Conservation (phyloP, 345 rosid species). For the Citrus maxima region DNA sequence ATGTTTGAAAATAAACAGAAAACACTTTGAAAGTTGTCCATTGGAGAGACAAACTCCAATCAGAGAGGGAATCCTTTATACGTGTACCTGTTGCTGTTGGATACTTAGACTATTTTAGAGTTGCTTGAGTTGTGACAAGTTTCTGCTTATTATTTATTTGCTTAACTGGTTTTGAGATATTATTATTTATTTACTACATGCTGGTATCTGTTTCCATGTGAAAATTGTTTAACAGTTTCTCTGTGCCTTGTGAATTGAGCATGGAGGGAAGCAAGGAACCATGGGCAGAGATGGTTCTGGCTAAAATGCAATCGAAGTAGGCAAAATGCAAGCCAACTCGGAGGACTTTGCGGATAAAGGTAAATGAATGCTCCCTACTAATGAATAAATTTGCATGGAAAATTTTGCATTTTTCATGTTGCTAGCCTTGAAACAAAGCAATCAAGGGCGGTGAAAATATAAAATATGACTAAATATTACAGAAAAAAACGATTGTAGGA, state of each 20-base stretch:
- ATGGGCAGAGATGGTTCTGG: conserved; percentile 67
- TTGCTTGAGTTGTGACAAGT: not conserved
- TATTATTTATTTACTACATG: not conserved
- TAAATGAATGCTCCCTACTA: conserved; percentile 39
- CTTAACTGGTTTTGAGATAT: not conserved
- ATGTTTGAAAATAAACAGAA: not conserved
- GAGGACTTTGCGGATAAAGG: conserved; percentile 66
- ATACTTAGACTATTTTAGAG: not conserved
- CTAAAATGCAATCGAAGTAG: conserved; percentile 49
- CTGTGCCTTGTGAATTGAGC: conserved; percentile 87
- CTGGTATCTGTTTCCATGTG: not conserved
- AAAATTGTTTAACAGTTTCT: conserved; percentile 47
- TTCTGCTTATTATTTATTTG: not conserved
- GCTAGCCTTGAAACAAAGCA: too few relatives aligned
- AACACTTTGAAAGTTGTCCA: not conserved
- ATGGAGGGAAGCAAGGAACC: conserved; percentile 71
- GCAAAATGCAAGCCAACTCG: conserved; percentile 62
- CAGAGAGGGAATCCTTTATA: not conserved
- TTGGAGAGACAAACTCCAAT: not conserved
- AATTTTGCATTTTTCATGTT: not conserved
- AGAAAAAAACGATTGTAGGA: too few relatives aligned
- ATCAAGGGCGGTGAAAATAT: too few relatives aligned
- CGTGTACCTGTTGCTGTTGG: too few relatives aligned
- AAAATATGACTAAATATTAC: too few relatives aligned
- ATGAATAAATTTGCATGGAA: not conserved